Percentiles rank a stretch among this genome's conserved stretches.
Evolutionary conservation across 2,329 filamentous ascomycete species (phyloP).

Genomic region (Fusarium sublunatum): DNA sequence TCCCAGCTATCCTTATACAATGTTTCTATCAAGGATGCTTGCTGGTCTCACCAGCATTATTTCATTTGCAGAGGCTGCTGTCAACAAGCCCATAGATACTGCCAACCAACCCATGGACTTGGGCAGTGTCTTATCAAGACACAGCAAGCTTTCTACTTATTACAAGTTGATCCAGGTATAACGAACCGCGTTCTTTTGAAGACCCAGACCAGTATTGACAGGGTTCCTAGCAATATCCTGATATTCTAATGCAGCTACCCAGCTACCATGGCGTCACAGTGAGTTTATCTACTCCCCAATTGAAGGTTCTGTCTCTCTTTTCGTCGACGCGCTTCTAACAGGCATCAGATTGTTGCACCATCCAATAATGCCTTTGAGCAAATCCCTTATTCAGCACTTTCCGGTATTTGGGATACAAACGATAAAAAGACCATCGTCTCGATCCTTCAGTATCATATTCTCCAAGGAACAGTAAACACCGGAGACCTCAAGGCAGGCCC

Average conservation of each 20-base stretch:
- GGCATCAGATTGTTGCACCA: conserved; percentile 63
- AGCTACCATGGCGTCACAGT: conserved; percentile 59
- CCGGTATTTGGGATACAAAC: conserved; percentile 59
- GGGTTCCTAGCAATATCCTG: conserved; percentile 57
- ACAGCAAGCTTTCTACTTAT: conserved; percentile 58
- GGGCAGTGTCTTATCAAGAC: conserved; percentile 53
- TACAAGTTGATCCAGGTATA: conserved; percentile 57
- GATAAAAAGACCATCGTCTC: conserved; percentile 57
- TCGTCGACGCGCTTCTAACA: conserved; percentile 1
- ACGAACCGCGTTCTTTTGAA: not conserved
- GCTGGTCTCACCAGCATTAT: conserved; percentile 41
- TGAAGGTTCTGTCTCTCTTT: not conserved
- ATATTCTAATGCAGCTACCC: conserved; percentile 58
- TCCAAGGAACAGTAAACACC: conserved; percentile 61
- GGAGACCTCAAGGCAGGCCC: conserved; percentile 52
- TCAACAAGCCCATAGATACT: conserved; percentile 44
- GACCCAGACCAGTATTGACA: not conserved
- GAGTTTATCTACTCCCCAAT: conserved; percentile 31
- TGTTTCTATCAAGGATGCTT: conserved; percentile 36
- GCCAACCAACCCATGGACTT: conserved; percentile 49
- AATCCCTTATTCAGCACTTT: conserved; percentile 63
- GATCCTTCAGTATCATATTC: conserved; percentile 71
- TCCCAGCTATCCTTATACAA: conserved; percentile 1
- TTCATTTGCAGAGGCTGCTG: conserved; percentile 28
- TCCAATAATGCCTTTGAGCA: conserved; percentile 67